Evolutionary conservation across 768 basidiomycete genomes (phyloP), one percentile per base, ranked within the genome.

Genomic region (Gautieria morchelliformis): DNA sequence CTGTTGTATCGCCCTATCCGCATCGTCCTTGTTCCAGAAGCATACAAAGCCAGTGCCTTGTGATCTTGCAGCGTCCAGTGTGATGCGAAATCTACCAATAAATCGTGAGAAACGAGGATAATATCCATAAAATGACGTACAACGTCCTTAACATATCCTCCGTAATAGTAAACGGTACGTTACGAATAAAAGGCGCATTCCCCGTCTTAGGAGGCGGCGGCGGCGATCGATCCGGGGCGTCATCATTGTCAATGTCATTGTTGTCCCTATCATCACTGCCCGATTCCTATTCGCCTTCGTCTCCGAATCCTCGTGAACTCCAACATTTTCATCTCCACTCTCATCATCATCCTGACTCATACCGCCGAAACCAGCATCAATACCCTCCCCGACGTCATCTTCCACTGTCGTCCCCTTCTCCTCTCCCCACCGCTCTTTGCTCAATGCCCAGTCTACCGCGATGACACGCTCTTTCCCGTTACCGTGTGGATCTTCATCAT

Each of bases 21-120:
- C 94, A 61, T 94, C 88, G 61, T 84, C 88, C 59, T 79, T 83
- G 58, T 94, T 91, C 93, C 95, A 97, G 72, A 95, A 97, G 68
- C 93, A 97, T 2, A 86, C 93, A 66, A 99, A 99, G 3, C 93
- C 96, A 6, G 93, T 95, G 24, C 96, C 96, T 47, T 92, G 79
- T 22, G 95, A 93, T 47, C 93, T 92, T 1, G 76, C 81, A 7
- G 74, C 76, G 63, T 98, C 96, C 70, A 93, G 74, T 0, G 94
- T 88, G 52, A 98, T 89, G 20, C 93, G 87, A 74, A 99, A 96
- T 30, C 94, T 96, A 62, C 2, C 14, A 22, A 33, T 30, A 30
- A 41, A 22, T 5, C 20, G 24, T 49, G 30, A 51, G 3, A 59
- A 17, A 30, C 47, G 49, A 48, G 27, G 20, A n/a, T 52, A 19